These are phyloP conservation scores for Cicer judaicum DNA, from an alignment of 306 rosid species.

Conservation along the genomic window DNA sequence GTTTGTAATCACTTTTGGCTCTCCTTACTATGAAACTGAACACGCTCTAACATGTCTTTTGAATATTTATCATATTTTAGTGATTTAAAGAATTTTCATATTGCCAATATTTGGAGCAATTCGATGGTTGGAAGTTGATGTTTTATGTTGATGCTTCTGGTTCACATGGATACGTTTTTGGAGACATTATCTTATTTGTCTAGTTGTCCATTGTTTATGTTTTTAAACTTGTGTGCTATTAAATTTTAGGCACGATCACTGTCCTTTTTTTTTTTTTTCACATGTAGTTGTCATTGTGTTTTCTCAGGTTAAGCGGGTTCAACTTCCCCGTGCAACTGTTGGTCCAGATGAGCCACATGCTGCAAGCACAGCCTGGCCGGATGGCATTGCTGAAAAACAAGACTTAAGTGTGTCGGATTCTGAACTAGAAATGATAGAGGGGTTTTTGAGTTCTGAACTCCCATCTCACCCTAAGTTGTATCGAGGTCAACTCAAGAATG, in stretches of 20 bases:
- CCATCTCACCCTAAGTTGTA: conserved; percentile 89
- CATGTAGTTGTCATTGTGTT: conserved; percentile 19
- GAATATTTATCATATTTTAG: conserved; percentile 19
- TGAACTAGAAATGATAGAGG: conserved; percentile 63
- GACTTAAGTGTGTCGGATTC: conserved; percentile 59
- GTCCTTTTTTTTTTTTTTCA: not conserved
- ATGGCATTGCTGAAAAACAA: conserved; percentile 75
- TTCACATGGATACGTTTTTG: conserved; percentile 19
- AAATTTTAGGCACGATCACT: conserved; percentile 4
- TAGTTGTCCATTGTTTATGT: not conserved
- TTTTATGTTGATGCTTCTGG: conserved; percentile 31
- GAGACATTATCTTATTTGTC: conserved; percentile 29
- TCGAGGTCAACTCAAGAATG: conserved; percentile 84
- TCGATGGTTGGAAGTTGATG: conserved; percentile 15
- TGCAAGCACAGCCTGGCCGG: conserved; percentile 83
- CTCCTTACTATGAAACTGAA: too few species aligned
- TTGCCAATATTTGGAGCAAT: conserved; percentile 18
- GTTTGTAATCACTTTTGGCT: too few species aligned
- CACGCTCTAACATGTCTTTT: not conserved
- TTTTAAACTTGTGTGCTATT: conserved; percentile 4
- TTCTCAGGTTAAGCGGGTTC: conserved; percentile 55
- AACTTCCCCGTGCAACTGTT: conserved; percentile 65
- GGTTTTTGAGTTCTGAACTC: conserved; percentile 71
- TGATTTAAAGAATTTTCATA: not conserved
- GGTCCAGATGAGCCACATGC: conserved; percentile 99